Evolutionary conservation across 148 eudicot genomes (phyloP).

Genomic region (Pouteria glomerata): DNA sequence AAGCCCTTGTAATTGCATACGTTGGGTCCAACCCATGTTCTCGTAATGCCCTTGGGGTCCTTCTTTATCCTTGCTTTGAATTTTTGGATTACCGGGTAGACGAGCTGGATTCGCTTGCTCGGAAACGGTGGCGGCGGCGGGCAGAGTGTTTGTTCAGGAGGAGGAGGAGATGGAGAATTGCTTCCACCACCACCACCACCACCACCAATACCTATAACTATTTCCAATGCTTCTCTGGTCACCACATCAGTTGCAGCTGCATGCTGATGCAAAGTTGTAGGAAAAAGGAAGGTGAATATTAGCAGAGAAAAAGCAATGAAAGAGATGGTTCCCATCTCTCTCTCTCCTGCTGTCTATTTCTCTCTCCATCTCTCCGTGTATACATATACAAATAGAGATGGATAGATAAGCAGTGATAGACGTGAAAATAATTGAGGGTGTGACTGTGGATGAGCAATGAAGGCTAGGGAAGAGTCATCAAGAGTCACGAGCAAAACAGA

Average conservation of each 20-base stretch:
- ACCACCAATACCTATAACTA: no score
- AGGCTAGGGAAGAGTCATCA: no score
- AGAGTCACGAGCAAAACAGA: no score
- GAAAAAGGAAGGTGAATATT: background rate
- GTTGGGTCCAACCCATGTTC: constrained; percentile 17
- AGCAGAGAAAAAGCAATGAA: background rate
- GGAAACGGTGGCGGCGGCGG: background rate
- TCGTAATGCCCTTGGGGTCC: constrained; percentile 14
- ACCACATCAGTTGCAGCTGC: background rate
- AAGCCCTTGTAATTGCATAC: constrained; percentile 19
- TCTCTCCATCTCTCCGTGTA: no score
- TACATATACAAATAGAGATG: no score
- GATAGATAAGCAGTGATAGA: no score
- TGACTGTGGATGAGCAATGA: no score
- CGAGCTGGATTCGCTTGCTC: constrained; percentile 7
- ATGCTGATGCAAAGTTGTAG: background rate
- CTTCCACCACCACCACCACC: constrained; percentile 2
- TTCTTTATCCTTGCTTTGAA: constrained; percentile 3
- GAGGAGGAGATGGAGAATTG: constrained; percentile 3
- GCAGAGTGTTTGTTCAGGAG: background rate
- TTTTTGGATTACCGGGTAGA: constrained; percentile 13
- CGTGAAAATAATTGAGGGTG: no score
- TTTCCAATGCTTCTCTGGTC: background rate
- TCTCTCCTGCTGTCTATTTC: no score
- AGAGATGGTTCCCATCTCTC: no score